Conservation (phyloP, 345 rosid species). For the Aethionema arabicum region DNA sequence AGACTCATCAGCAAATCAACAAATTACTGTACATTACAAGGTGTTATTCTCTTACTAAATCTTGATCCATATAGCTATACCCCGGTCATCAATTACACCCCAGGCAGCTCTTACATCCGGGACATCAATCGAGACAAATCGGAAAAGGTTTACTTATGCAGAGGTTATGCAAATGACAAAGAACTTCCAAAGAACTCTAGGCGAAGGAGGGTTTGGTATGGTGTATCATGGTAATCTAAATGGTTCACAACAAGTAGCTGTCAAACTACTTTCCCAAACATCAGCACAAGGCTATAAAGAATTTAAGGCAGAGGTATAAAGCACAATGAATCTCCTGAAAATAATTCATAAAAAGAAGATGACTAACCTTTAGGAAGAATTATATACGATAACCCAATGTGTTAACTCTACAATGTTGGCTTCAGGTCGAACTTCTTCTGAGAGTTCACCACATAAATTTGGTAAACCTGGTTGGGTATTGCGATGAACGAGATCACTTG, state of each 20-base stretch:
- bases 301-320: conserved; percentile 26
- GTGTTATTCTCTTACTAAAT: not conserved
- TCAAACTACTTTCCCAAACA: conserved; percentile 16
- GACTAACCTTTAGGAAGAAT: no score
- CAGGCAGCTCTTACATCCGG: not conserved
- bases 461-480: conserved; percentile 38
- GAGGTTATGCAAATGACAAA: conserved; percentile 44
- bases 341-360: not conserved
- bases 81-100: not conserved
- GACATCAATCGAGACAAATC: conserved; percentile 12
- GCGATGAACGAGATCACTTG: conserved; percentile 31
- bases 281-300: conserved; percentile 31
- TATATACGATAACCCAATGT: not conserved
- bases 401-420: not conserved
- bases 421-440: conserved; percentile 36
- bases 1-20: not conserved
- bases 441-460: conserved; percentile 40
- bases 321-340: not conserved
- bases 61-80: not conserved
- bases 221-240: conserved; percentile 44
- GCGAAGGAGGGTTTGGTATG: conserved; percentile 57
- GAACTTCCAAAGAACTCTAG: conserved; percentile 38
- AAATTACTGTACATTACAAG: not conserved
- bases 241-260: conserved; percentile 19
- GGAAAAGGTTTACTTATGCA: conserved; percentile 25